These are phyloP conservation scores for Osmanthus fragrans DNA, from an alignment of 257 asterid species.

Conservation along the genomic window DNA sequence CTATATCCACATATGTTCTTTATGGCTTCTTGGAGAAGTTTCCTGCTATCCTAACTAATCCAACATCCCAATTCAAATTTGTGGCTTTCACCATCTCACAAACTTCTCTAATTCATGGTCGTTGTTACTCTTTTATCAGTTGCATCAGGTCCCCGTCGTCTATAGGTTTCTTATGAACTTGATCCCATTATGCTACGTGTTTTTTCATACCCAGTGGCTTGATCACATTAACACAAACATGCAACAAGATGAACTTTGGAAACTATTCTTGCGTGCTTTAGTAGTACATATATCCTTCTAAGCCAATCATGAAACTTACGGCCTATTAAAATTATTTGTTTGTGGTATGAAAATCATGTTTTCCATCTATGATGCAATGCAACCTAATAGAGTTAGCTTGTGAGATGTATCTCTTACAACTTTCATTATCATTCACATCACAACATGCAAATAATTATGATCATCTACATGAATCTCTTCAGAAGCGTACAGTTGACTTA, in stretches of 20 bases:
- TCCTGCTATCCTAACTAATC: neutral
- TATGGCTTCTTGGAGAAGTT: neutral
- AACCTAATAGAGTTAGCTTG: neutral
- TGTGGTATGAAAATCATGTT: neutral
- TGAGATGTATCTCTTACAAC: neutral
- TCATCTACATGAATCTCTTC: neutral
- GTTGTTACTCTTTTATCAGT: neutral
- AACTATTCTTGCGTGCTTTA: too few species aligned
- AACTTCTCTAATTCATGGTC: neutral
- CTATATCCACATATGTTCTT: neutral
- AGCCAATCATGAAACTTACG: neutral
- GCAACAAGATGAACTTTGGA: neutral
- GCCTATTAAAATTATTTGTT: neutral
- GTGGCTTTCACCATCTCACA: neutral
- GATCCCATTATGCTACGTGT: neutral
- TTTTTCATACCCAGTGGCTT: neutral
- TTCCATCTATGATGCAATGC: neutral
- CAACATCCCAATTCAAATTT: neutral
- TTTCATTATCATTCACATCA: neutral
- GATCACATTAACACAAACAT: neutral
- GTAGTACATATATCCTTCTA: neutral
- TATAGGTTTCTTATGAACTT: neutral
- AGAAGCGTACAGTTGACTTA: neutral
- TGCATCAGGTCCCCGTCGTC: neutral
- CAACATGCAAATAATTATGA: neutral